Evolutionary conservation across 2,329 filamentous ascomycete genomes (phyloP).

Genomic region (Aspergillus pseudoglaucus): DNA sequence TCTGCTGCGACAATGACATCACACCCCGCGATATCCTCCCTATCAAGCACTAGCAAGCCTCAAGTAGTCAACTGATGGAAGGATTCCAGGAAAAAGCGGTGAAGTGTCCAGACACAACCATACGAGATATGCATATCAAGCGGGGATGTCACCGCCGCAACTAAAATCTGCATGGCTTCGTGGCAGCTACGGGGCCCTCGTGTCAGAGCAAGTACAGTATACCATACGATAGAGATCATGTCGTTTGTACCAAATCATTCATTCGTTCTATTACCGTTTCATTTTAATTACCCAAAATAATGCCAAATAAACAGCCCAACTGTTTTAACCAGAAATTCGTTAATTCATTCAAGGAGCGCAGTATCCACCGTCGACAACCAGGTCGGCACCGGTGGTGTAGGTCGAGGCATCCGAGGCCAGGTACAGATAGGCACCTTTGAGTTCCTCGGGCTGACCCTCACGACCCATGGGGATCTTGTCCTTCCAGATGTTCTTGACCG

Average conservation of each 20-base stretch:
- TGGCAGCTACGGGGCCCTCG: background rate
- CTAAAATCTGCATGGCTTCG: background rate
- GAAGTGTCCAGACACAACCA: background rate
- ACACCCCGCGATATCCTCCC: too few species aligned
- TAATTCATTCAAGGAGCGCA: constrained; percentile 14
- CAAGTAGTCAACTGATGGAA: background rate
- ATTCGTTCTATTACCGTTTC: too few species aligned
- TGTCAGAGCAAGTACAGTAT: too few species aligned
- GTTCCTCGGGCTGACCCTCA: constrained; percentile 64
- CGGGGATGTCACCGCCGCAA: background rate
- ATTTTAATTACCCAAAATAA: background rate
- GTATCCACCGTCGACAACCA: constrained; percentile 73
- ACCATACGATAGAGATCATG: background rate
- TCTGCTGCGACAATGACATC: too few species aligned
- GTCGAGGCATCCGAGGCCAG: constrained; percentile 74
- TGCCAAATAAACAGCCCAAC: background rate
- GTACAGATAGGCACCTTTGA: constrained; percentile 79
- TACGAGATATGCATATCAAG: background rate
- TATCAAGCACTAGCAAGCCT: too few species aligned
- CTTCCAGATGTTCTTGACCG: constrained; percentile 67
- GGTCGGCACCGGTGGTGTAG: constrained; percentile 70
- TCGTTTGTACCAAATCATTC: too few species aligned
- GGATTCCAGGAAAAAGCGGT: background rate
- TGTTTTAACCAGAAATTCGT: background rate
- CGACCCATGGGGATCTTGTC: constrained; percentile 75